Conservation (phyloP, 352 stramenopile genomes). For the Phytophthora cryptogea region DNA sequence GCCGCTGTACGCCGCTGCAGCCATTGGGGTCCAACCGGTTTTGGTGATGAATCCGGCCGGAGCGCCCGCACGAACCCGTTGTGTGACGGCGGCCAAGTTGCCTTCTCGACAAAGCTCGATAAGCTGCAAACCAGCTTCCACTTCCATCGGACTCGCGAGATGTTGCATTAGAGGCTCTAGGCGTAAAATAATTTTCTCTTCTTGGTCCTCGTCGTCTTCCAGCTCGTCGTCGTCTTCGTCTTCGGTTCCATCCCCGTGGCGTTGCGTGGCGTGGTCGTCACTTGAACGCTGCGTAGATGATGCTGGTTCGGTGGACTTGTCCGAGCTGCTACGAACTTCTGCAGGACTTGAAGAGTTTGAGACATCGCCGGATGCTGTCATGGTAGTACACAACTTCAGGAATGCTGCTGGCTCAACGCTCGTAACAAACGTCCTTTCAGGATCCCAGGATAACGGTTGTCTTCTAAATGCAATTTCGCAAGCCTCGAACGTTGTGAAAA, state of each 20-base stretch:
- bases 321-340: constrained; percentile 16
- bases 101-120: constrained; percentile 68
- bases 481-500: no score
- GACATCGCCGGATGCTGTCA: constrained; percentile 27
- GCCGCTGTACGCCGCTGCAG: constrained; percentile 66
- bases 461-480: no score
- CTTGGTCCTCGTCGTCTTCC: constrained; percentile 34
- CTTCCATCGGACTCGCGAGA: constrained; percentile 50
- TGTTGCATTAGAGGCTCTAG: constrained; percentile 63
- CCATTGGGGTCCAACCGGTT: constrained; percentile 73
- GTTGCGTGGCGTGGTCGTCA: constrained; percentile 9
- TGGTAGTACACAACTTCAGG: not conserved
- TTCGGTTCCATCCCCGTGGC: constrained; percentile 7
- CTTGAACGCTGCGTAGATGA: constrained; percentile 4
- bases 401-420: not conserved
- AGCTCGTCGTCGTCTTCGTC: constrained; percentile 51
- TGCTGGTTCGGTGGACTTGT: constrained; percentile 15
- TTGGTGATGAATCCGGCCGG: constrained; percentile 76
- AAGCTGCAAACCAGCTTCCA: constrained; percentile 58
- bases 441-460: constrained; percentile 14
- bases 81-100: constrained; percentile 38
- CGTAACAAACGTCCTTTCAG: constrained; percentile 17
- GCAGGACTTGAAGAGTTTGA: constrained; percentile 7
- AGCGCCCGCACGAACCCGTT: constrained; percentile 50
- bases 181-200: constrained; percentile 58